Conservation (phyloP, 2,329 filamentous ascomycete species). For the Aspergillus sp. region DNA sequence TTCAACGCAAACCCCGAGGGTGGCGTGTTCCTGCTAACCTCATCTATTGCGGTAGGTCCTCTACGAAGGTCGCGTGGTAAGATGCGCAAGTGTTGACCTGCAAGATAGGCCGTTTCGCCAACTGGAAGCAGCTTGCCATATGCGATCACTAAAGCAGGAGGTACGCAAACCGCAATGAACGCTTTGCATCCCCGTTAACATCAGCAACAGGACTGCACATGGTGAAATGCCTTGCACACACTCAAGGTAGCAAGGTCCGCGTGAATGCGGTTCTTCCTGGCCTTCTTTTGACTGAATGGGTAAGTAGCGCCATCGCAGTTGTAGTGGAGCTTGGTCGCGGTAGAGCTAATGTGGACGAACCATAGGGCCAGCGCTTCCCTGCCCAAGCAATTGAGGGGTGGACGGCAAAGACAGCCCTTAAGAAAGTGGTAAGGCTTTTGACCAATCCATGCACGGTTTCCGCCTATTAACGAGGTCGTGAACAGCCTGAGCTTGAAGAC, state of each 20-base stretch:
- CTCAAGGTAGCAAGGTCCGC: conserved; percentile 63
- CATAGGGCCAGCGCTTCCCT: conserved; percentile 58
- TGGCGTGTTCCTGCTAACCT: conserved; percentile 64
- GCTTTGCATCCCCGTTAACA: conserved; percentile 2
- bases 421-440: conserved; percentile 52
- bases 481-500: conserved; percentile 46
- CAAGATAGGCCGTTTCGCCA: conserved; percentile 50
- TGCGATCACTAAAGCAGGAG: conserved; percentile 74
- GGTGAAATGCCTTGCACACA: conserved; percentile 65
- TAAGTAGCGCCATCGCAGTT: conserved; percentile 26
- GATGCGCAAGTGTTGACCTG: conserved; percentile 2
- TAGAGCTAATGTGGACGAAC: conserved; percentile 4
- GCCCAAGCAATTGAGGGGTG: conserved; percentile 58
- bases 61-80: conserved; percentile 18
- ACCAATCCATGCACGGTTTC: background rate
- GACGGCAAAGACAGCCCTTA: conserved; percentile 60
- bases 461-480: conserved; percentile 12
- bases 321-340: background rate
- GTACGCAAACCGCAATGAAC: conserved; percentile 34
- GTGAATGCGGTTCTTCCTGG: conserved; percentile 68
- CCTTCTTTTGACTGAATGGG: conserved; percentile 69
- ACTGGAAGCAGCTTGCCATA: conserved; percentile 68
- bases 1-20: conserved; percentile 65
- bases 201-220: conserved; percentile 58
- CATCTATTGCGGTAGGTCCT: conserved; percentile 58